Conservation (phyloP, 441 rosid genomes). For the Erysimum cheiri region DNA sequence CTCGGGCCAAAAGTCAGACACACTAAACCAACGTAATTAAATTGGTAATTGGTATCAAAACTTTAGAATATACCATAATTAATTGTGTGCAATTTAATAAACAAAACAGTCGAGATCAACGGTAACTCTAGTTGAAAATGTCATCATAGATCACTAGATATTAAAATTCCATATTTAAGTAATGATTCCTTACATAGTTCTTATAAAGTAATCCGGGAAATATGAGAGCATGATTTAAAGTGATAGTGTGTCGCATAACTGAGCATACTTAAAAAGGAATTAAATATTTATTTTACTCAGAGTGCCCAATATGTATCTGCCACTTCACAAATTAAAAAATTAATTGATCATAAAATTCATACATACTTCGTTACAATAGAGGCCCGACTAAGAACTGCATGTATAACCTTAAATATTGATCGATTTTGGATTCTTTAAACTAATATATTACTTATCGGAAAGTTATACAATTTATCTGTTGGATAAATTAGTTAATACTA, state of each 20-base stretch:
- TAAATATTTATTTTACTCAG: conserved; percentile 11
- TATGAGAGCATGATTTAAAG: conserved; percentile 37
- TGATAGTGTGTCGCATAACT: conserved; percentile 41
- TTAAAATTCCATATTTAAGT: conserved; percentile 10
- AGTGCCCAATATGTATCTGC: conserved; percentile 16
- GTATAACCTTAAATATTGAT: too few relatives aligned
- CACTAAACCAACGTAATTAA: conserved; percentile 16
- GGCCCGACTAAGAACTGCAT: too few relatives aligned
- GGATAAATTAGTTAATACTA: not conserved
- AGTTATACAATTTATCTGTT: conserved; percentile 9
- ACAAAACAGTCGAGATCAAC: conserved; percentile 30
- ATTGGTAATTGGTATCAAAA: not conserved
- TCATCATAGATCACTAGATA: conserved; percentile 37
- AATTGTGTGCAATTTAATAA: conserved; percentile 17
- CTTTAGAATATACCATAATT: conserved; percentile 13
- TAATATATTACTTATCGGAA: conserved; percentile 5
- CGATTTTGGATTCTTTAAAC: too few relatives aligned
- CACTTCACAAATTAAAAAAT: conserved; percentile 15
- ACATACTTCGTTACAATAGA: not conserved
- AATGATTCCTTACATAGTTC: conserved; percentile 34
- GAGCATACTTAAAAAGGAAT: conserved; percentile 27
- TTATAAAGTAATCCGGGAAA: conserved; percentile 26
- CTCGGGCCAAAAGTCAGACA: not conserved
- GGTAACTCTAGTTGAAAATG: conserved; percentile 39
- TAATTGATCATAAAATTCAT: not conserved